Base-by-base conservation (phyloP, 805 yeast genomes). In the Barnettozyma vustinii region DNA sequence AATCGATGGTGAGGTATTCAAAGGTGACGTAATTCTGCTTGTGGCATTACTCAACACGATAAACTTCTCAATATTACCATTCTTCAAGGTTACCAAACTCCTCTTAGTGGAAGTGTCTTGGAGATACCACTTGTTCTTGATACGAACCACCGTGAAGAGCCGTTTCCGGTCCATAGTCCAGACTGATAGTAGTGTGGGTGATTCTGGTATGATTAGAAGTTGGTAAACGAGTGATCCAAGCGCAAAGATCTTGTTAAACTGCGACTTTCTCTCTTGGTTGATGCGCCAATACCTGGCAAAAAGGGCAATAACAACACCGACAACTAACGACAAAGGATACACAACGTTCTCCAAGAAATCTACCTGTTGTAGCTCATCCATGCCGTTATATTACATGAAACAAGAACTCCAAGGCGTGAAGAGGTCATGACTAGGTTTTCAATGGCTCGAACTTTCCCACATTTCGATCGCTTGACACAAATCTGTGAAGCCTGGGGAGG, bases 171-270 rank as follows among this genome's bases (percentile, higher is more conserved):
- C 25, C 55, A 45, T 37, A 50, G 63, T 48, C 60, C 63, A 19
- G 9, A 64, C 47, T 5, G 60, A 46, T 40, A 63, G 60, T 12
- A 57, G 47, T n/a, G 65, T 56, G 10, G 49, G 52, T 9, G 59
- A 57, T 15, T 66, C 43, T 52, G 66, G 69, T n/a, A 58, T 59
- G 10, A 50, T 30, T 9, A 52, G 45, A 15, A 44, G 32, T 23
- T 45, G 46, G n/a, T 46, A 37, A 5, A 49, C 42, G 15, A 21
- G n/a, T 2, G 39, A 21, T 15, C 30, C 33, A 6, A 49, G 33
- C 3, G 49, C 42, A 23, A 30, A 45, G n/a, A 49, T 21, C 35
- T 49, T 45, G 36, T 49, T 49, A 19, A 45, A 33, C 15, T 23
- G 37, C 2, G 35, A 12, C 20, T 30, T 20, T 27, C 41, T 44